A percentile compares a stretch with the other conserved stretches of the same genome.
Conservation (phyloP, 352 stramenopile genomes). For the Saprolegnia parasitica region DNA sequence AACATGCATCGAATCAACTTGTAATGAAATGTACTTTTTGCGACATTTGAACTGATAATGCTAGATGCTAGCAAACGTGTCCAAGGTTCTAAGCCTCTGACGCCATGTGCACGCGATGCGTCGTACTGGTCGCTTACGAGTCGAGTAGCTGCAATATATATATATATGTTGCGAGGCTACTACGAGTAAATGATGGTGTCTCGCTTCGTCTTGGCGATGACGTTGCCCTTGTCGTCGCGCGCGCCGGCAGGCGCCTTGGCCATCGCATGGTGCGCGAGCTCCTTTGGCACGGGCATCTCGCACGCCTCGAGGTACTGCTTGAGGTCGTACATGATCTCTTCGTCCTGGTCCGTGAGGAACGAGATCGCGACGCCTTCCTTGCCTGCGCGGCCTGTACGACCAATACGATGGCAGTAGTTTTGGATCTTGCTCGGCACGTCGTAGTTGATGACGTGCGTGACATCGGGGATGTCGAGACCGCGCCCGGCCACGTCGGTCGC, state of each 20-base stretch:
- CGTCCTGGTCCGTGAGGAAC: constrained; percentile 97
- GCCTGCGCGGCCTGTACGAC: constrained; percentile 95
- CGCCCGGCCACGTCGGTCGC: constrained; percentile 93
- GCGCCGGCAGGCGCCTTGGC: constrained; percentile 81
- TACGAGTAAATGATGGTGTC: constrained; percentile 82
- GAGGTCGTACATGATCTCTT: constrained; percentile 96
- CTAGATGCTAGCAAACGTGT: too few relatives aligned
- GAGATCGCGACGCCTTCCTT: constrained; percentile 96
- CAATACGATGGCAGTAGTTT: constrained; percentile 98
- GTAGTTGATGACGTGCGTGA: constrained; percentile 99
- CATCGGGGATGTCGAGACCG: constrained; percentile 98
- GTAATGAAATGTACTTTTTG: too few relatives aligned
- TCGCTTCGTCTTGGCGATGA: constrained; percentile 80
- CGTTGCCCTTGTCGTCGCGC: constrained; percentile 81
- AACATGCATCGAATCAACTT: too few relatives aligned
- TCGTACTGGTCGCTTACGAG: too few relatives aligned
- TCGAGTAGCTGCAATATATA: too few relatives aligned
- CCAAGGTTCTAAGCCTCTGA: too few relatives aligned
- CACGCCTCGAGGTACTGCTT: constrained; percentile 96
- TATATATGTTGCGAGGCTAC: too few relatives aligned
- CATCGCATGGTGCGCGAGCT: constrained; percentile 91
- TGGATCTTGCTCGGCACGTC: constrained; percentile 98
- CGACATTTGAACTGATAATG: too few relatives aligned
- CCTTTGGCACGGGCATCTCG: constrained; percentile 88
- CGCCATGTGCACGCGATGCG: too few relatives aligned